These are phyloP conservation scores for Rhizoclosmatium globosum DNA, from an alignment of 192 early-diverging fungal species.

Conservation along the genomic window DNA sequence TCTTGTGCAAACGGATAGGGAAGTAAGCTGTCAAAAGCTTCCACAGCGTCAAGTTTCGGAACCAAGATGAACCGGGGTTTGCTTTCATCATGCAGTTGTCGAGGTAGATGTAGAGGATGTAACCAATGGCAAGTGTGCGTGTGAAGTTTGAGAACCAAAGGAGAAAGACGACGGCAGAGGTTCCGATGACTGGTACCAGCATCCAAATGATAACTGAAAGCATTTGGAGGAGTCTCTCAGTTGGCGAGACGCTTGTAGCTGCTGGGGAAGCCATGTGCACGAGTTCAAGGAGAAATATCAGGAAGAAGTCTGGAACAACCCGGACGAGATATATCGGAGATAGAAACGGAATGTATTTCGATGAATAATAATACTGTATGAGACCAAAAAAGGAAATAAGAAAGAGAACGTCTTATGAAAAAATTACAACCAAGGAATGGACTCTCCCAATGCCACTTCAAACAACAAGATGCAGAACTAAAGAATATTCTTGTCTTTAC, in stretches of 20 bases:
- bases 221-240: not conserved
- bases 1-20: constrained; percentile 75
- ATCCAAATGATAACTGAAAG: not conserved
- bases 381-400: no score
- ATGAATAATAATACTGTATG: no score
- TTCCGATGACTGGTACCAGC: not conserved
- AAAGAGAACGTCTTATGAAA: no score
- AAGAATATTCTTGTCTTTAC: not conserved
- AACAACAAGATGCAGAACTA: no score
- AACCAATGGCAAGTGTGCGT: constrained; percentile 50
- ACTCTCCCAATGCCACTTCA: no score
- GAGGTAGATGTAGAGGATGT: constrained; percentile 71
- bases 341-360: no score
- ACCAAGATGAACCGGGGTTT: constrained; percentile 60
- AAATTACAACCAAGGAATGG: no score
- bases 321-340: no score
- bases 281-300: no score
- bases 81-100: constrained; percentile 77
- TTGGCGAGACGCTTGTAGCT: no score
- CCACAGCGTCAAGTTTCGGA: constrained; percentile 66
- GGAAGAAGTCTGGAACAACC: no score
- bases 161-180: not conserved
- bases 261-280: no score
- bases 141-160: not conserved
- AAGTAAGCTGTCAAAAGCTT: constrained; percentile 76